Evolutionary conservation across 352 stramenopile species (phyloP).

Genomic region (Globisporangium irregulare): DNA sequence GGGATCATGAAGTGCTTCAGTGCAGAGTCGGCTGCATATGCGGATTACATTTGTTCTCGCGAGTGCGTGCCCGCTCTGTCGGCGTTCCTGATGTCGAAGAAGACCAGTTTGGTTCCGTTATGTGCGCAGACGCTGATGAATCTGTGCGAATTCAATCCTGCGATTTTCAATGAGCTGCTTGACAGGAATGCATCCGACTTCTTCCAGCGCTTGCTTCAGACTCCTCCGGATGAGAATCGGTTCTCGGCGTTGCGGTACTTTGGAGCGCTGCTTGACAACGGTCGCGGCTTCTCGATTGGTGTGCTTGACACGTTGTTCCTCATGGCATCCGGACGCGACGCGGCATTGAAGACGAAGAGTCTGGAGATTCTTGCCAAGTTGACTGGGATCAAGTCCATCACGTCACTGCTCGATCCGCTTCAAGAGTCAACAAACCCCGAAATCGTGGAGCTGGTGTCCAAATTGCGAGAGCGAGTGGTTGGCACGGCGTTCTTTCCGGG

Average conservation of each 20-base stretch:
- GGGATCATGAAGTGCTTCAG: slow-evolving; percentile 79
- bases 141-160: slow-evolving; percentile 65
- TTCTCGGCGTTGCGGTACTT: slow-evolving; percentile 75
- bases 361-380: slow-evolving; percentile 53
- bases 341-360: slow-evolving; percentile 43
- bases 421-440: slow-evolving; percentile 39
- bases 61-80: slow-evolving; percentile 52
- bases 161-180: slow-evolving; percentile 63
- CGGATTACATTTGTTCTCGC: slow-evolving; percentile 55
- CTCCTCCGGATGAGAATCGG: slow-evolving; percentile 70
- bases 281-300: slow-evolving; percentile 41
- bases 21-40: slow-evolving; percentile 47
- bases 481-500: slow-evolving; percentile 56
- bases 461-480: slow-evolving; percentile 63
- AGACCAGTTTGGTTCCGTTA: slow-evolving; percentile 59
- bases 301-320: slow-evolving; percentile 77
- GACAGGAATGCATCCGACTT: slow-evolving; percentile 68
- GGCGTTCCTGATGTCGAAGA: slow-evolving; percentile 67
- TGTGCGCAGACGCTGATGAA: slow-evolving; percentile 78
- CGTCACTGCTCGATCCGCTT: slow-evolving; percentile 39
- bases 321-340: slow-evolving; percentile 58
- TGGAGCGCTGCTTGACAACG: slow-evolving; percentile 50
- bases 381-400: slow-evolving; percentile 52
- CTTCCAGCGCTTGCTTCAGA: slow-evolving; percentile 74
- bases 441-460: slow-evolving; percentile 41